Base-by-base conservation (phyloP, 768 basidiomycete species). In the Pholiota microspora region DNA sequence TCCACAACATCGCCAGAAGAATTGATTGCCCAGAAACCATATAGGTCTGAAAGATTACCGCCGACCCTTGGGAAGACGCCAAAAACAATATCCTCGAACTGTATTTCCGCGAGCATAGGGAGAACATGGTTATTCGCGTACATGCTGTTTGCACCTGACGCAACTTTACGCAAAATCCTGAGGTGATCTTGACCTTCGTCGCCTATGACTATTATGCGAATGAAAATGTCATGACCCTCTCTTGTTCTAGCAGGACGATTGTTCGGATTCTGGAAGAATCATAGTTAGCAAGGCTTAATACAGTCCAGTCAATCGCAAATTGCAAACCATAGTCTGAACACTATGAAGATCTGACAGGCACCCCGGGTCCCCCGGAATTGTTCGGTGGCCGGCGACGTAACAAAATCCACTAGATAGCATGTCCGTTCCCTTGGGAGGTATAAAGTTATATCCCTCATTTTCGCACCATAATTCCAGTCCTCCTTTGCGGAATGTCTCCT, bases 1-100 rank as follows among this genome's bases (percentile, higher is more conserved):
- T 71, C 63, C 18, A 69, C 23, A 32, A 69, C 40, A 49, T 71
- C 68, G 1, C 66, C 68, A 0, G 64, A 66, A 28, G 67, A 67
- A 52, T 71, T 71, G 55, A 61, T 54, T 9, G 66, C 48, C 67
- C 68, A 69, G 5, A 5, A 38, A 9, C 44, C 58, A 55, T 63
- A 63, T 7, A 57, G 51, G 2, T 49, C 36, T 0, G 13, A 2
- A 18, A 64, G 18, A 1, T 38, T n/a, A n/a, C n/a, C n/a, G n/a
- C 64, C 68, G 2, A 61, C 61, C 36, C 48, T 61, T 10, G 67
- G 65, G 47, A 71, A 69, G n/a, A 69, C 40, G 1, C 63, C 65
- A 42, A 69, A 66, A 31, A 59, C 59, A 24, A 70, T 60, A 45
- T 68, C 67, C 28, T 68, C 64, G 24, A 66, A 58, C 5, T 61